Base-by-base conservation (phyloP, 805 yeast genomes). In the Grigorovia yakushimaensis region DNA sequence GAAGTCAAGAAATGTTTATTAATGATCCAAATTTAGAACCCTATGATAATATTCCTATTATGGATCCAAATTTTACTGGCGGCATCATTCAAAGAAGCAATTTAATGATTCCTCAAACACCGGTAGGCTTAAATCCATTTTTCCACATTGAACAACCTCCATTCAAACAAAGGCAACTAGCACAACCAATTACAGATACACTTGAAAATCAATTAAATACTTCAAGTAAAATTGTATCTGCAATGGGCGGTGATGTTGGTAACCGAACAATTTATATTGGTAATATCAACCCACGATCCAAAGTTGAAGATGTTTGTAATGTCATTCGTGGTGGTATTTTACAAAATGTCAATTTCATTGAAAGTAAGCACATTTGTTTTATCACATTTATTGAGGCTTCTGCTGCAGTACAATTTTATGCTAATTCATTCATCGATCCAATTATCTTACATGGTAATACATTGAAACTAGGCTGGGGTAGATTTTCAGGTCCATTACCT, bases 281-380 rank as follows among this genome's bases (percentile, higher is more conserved):
- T 5, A 81, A 80, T 53, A 67, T 84, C 43, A 82, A 81, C 51
- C 76, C 81, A 8, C 71, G 74, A 44, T 78, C 88, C 1, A 75
- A 80, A 5, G 73, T 77, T 1, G 91, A 83, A 59, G 89, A 84
- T 55, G 74, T 84, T 42, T 84, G 89, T 55, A 84, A 84, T 58
- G 78, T 77, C 41, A 81, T 84, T 24, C 72, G 89, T 55, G 91
- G 91, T 39, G 94, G 94, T n/a, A 65, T 79, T 18, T 69, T 84
- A 39, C 88, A 84, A 58, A 62, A 67, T 9, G 72, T 84, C 42
- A 79, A 74, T 49, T 65, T 67, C 47, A 66, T 76, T 46, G 73
- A 74, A 3, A 76, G 73, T 4, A 78, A 74, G 56, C 74, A 71
- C 44, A 74, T 79, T 44, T 83, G 89, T 56, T 84, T 84, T 58